Conservation (phyloP, 169 alveolate species). For the Cryptosporidium xiaoi region DNA sequence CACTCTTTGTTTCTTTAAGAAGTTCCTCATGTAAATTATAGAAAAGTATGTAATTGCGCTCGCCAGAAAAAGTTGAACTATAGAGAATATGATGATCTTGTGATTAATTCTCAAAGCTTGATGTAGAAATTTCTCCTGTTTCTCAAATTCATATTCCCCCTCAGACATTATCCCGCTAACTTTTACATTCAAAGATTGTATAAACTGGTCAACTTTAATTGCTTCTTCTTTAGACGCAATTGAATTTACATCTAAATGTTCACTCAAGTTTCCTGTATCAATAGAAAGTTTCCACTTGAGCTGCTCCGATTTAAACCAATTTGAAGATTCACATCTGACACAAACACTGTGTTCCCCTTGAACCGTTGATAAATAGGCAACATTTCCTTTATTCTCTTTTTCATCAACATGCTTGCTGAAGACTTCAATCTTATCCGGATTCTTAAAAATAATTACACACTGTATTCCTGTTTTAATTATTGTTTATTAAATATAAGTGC, state of each 20-base stretch:
- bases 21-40: slow-evolving; percentile 32
- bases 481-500: not conserved
- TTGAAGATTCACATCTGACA: slow-evolving; percentile 78
- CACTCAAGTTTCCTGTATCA: slow-evolving; percentile 74
- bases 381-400: slow-evolving; percentile 75
- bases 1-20: slow-evolving; percentile 46
- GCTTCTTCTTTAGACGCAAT: slow-evolving; percentile 57
- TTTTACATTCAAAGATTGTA: slow-evolving; percentile 14
- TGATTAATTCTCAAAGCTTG: slow-evolving; percentile 37
- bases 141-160: slow-evolving; percentile 59
- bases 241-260: slow-evolving; percentile 31
- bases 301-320: slow-evolving; percentile 78
- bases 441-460: slow-evolving; percentile 75
- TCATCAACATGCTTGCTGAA: slow-evolving; percentile 76
- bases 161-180: slow-evolving; percentile 24
- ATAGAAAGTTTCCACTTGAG: slow-evolving; percentile 79
- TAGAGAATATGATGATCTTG: slow-evolving; percentile 34
- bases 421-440: slow-evolving; percentile 76
- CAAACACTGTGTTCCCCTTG: slow-evolving; percentile 78
- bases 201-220: slow-evolving; percentile 37
- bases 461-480: slow-evolving; percentile 75
- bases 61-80: slow-evolving; percentile 21
- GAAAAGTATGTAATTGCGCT: slow-evolving; percentile 17
- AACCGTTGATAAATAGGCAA: slow-evolving; percentile 75
- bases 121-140: slow-evolving; percentile 43